A percentile compares a stretch with the other conserved stretches of the same genome.
Conservation (phyloP, 2,329 filamentous ascomycete species). For the Blumeria graminis region DNA sequence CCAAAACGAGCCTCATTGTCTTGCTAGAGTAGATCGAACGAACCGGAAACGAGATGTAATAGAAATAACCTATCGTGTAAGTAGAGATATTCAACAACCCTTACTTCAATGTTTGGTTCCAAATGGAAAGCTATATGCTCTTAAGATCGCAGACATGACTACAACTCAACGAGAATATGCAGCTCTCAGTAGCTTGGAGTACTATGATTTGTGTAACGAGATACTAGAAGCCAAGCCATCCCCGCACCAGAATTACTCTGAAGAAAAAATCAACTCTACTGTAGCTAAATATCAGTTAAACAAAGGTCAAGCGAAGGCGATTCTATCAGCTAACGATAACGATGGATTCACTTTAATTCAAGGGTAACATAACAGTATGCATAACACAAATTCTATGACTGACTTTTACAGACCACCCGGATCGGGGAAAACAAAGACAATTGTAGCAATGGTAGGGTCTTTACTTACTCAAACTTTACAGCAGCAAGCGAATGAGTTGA, state of each 20-base stretch:
- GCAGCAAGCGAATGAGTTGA: slow-evolving; percentile 13
- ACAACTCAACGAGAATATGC: slow-evolving; percentile 92
- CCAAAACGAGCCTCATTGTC: slow-evolving; percentile 47
- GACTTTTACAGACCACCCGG: slow-evolving; percentile 46
- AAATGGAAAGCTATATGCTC: slow-evolving; percentile 42
- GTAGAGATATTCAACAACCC: slow-evolving; percentile 25
- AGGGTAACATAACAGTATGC: slow-evolving; percentile 28
- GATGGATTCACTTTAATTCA: slow-evolving; percentile 94
- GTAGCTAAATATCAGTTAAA: slow-evolving; percentile 68
- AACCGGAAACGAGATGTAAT: slow-evolving; percentile 59
- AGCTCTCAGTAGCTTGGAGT: slow-evolving; percentile 70
- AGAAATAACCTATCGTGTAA: slow-evolving; percentile 70
- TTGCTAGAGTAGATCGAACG: slow-evolving; percentile 61
- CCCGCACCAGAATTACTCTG: slow-evolving; percentile 58
- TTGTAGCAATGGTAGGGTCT: slow-evolving; percentile 83
- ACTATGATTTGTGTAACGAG: slow-evolving; percentile 89
- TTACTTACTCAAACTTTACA: slow-evolving; percentile 34
- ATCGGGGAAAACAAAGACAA: slow-evolving; percentile 96
- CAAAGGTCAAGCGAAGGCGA: slow-evolving; percentile 67
- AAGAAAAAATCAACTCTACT: slow-evolving; percentile 43
- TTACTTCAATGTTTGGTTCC: slow-evolving; percentile 40
- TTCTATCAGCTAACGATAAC: slow-evolving; percentile 79
- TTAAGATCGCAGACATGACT: slow-evolving; percentile 79
- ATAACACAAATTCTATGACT: not conserved
- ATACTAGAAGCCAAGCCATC: slow-evolving; percentile 77